Evolutionary conservation across 352 stramenopile species (phyloP).

Genomic region (Pythium aristosporum): DNA sequence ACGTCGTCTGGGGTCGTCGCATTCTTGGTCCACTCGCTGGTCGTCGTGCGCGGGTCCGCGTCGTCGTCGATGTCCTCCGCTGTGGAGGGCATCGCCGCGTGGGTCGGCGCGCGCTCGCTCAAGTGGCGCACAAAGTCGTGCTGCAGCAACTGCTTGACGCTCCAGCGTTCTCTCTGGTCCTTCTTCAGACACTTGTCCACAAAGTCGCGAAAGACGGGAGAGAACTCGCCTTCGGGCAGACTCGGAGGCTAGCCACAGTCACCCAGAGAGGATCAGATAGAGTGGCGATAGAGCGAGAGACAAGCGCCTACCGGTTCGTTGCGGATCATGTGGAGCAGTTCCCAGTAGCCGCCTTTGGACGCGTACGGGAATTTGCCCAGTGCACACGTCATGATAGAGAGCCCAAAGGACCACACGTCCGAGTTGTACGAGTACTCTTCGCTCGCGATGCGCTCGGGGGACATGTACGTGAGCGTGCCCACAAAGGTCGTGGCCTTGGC

Average conservation of each 20-base stretch:
- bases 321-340: constrained; percentile 87
- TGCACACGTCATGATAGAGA: constrained; percentile 89
- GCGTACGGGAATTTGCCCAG: constrained; percentile 88
- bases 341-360: constrained; percentile 87
- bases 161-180: constrained; percentile 78
- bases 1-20: background rate
- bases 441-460: constrained; percentile 90
- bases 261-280: background rate
- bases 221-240: constrained; percentile 73
- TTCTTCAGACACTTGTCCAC: constrained; percentile 81
- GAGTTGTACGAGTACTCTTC: constrained; percentile 89
- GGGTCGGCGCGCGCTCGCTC: constrained; percentile 3
- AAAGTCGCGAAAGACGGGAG: constrained; percentile 71
- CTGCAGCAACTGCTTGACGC: constrained; percentile 69
- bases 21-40: constrained; percentile 27
- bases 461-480: constrained; percentile 93
- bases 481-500: constrained; percentile 90
- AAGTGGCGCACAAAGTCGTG: constrained; percentile 69
- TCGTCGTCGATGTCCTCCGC: constrained; percentile 33
- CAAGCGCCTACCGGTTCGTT: constrained; percentile 59
- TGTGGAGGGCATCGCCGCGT: background rate
- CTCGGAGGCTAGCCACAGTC: constrained; percentile 44
- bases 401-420: constrained; percentile 84
- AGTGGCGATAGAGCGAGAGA: background rate
- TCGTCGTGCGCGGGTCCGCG: constrained; percentile 26